Percentiles rank a stretch among this genome's conserved stretches.
Evolutionary conservation across 2,329 filamentous ascomycete genomes (phyloP).

Genomic region (Rutstroemia sp.): DNA sequence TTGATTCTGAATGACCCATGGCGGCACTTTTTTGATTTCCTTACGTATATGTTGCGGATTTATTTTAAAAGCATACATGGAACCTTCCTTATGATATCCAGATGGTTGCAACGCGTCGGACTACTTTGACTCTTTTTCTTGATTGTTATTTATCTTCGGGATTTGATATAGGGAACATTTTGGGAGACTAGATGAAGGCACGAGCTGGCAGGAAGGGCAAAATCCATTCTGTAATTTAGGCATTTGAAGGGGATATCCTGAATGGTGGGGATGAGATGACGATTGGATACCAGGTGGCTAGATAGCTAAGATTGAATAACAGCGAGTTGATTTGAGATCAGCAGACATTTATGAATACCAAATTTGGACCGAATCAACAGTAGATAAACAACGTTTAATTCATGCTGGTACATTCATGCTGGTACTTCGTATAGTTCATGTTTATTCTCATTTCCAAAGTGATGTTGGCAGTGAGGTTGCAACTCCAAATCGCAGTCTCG

Average conservation of each 20-base stretch:
- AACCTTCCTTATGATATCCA: slow-evolving; percentile 9
- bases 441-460: background rate
- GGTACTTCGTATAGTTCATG: background rate
- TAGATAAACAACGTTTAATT: background rate
- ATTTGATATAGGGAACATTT: background rate
- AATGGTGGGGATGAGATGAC: background rate
- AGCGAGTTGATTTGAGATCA: background rate
- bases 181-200: background rate
- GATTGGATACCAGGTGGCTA: too few species aligned
- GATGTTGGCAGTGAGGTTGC: background rate
- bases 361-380: background rate
- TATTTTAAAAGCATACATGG: slow-evolving; percentile 7
- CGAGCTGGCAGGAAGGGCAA: background rate
- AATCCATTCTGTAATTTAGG: slow-evolving; percentile 7
- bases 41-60: background rate
- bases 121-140: background rate
- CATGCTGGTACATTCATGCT: too few species aligned
- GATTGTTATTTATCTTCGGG: background rate
- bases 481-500: background rate
- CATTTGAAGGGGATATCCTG: background rate
- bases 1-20: background rate
- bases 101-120: background rate
- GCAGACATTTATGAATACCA: background rate
- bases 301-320: background rate
- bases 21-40: background rate